Evolutionary conservation across 2,329 filamentous ascomycete genomes (phyloP), one percentile per base, ranked within the genome.

Genomic region (Botrytis tulipae): DNA sequence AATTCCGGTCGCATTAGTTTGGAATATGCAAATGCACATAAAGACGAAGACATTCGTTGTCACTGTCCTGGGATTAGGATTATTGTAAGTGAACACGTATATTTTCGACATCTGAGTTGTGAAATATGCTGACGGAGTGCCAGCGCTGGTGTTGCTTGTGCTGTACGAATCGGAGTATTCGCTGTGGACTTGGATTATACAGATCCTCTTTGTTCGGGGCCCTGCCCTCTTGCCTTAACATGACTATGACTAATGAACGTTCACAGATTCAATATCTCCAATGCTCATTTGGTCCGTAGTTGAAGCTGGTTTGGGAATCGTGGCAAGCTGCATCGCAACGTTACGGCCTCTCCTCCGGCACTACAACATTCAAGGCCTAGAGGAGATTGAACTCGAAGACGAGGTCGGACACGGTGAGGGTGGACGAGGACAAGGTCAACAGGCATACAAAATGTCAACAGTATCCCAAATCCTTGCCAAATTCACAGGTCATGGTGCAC

Each of bases 11-110:
- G 42, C 62, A 25, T 40, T 73, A 20, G 66, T 73, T 62, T 73
- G 72, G 72, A 32, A 71, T 44, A 69, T 73, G 66, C 66, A 73
- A 48, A 73, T 73, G 72, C 51, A 71, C 22, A 42, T 63, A 29
- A 70, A 65, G 20, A 71, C 60, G 14, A 73, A 73, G 67, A 29
- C 42, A 1, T 71, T 71, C 5, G 67, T 73, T 20, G 48, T 71
- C 44, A 22, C 46, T 10, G 66, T 71, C 18, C 37, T 73, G 22
- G 67, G 72, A 25, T n/a, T 73, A 18, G 72, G 72, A 40, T n/a
- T 73, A 37, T 46, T 73, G 72, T 73, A 35, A 57, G 71, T 70
- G 9, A 22, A 6, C 46, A 25, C 46, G 46, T 7, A 25, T 48
- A 48, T 25, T 25, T 22, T 48, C 8, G 46, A 48, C 20, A 48